Conservation (phyloP, 2,329 filamentous ascomycete species). For the Botrytis pseudocinerea region DNA sequence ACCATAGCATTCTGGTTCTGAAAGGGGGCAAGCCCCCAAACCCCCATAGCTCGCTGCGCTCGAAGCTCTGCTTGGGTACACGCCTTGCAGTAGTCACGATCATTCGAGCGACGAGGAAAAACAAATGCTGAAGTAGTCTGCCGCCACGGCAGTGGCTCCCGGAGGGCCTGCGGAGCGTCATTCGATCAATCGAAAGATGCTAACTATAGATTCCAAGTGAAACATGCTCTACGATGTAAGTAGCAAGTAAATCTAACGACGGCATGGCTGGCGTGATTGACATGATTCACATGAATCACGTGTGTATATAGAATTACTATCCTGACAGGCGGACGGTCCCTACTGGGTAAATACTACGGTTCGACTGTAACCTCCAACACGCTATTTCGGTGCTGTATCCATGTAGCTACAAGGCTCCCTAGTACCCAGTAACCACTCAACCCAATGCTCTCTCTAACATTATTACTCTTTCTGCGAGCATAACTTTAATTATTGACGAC, state of each 20-base stretch:
- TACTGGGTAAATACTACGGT: no score
- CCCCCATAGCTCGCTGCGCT: background rate
- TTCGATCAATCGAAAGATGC: background rate
- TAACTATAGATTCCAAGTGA: background rate
- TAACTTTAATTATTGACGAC: slow-evolving; percentile 4
- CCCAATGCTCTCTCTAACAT: background rate
- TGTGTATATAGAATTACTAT: background rate
- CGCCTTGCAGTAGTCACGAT: background rate
- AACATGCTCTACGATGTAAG: background rate
- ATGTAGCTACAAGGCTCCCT: background rate
- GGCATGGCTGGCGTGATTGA: background rate
- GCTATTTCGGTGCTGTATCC: background rate
- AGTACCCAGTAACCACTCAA: background rate
- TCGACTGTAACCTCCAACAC: background rate
- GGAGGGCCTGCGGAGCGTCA: background rate
- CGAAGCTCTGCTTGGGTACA: background rate
- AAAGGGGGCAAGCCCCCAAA: background rate
- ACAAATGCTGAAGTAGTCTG: background rate
- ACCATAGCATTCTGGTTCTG: background rate
- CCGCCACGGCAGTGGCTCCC: background rate
- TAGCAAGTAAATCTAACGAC: background rate
- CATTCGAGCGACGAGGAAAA: background rate
- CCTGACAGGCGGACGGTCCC: no score
- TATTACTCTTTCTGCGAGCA: background rate
- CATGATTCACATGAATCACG: background rate